These are phyloP conservation scores for Alternaria gansuensis DNA, from an alignment of 2,329 filamentous ascomycete species.

Conservation along the genomic window DNA sequence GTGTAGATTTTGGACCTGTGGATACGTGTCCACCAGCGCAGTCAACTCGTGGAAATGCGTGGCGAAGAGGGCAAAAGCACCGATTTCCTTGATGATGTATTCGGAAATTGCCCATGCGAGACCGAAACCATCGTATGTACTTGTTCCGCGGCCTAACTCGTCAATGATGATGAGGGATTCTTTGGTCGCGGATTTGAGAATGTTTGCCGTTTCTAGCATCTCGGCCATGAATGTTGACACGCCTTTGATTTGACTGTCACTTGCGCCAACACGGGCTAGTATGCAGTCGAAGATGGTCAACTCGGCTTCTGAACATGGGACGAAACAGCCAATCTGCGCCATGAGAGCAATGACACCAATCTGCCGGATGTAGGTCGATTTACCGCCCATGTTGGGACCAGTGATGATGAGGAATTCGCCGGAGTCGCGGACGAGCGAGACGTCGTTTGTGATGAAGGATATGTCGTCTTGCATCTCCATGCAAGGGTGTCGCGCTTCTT, in stretches of 20 bases:
- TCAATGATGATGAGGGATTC: slow-evolving; percentile 99
- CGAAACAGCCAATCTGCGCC: slow-evolving; percentile 96
- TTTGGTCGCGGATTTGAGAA: slow-evolving; percentile 92
- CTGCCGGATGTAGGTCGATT: slow-evolving; percentile 97
- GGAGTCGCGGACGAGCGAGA: slow-evolving; percentile 76
- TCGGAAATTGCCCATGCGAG: slow-evolving; percentile 99
- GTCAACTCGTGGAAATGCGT: slow-evolving; percentile 99
- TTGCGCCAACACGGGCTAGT: slow-evolving; percentile 92
- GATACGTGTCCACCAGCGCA: slow-evolving; percentile 83
- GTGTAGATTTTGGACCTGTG: slow-evolving; percentile 90
- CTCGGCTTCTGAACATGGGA: slow-evolving; percentile 89
- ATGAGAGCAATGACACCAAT: slow-evolving; percentile 96
- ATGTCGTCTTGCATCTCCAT: slow-evolving; percentile 99
- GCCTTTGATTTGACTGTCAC: slow-evolving; percentile 95
- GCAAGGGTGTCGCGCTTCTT: slow-evolving; percentile 93
- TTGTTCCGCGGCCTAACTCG: slow-evolving; percentile 94
- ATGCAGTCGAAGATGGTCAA: slow-evolving; percentile 97
- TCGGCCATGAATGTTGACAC: slow-evolving; percentile 99
- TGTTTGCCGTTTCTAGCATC: slow-evolving; percentile 98
- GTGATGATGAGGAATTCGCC: slow-evolving; percentile 97
- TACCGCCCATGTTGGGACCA: slow-evolving; percentile 98
- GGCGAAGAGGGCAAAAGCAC: slow-evolving; percentile 92
- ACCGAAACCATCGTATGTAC: slow-evolving; percentile 97
- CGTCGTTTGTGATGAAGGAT: slow-evolving; percentile 98
- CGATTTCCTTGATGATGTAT: slow-evolving; percentile 94